Evolutionary conservation across 768 basidiomycete genomes (phyloP).

Genomic region (Amanita exitialis): DNA sequence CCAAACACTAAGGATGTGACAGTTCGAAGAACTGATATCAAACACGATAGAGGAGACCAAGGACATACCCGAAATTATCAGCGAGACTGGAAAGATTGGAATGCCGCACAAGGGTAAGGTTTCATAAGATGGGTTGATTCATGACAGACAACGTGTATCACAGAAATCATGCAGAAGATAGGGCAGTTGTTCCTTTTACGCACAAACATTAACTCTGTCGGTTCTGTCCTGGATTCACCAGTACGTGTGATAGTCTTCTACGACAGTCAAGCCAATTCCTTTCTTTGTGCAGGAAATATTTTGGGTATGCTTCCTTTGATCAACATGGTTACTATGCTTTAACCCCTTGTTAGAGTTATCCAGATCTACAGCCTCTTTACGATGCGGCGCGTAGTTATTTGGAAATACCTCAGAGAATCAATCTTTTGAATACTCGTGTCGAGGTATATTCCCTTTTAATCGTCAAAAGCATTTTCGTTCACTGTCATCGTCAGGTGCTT

Average conservation of each 20-base stretch:
- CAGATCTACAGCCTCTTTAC: slow-evolving; percentile 91
- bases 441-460: slow-evolving; percentile 38
- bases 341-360: slow-evolving; percentile 57
- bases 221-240: slow-evolving; percentile 93
- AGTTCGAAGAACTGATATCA: slow-evolving; percentile 91
- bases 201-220: slow-evolving; percentile 92
- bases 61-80: slow-evolving; percentile 88
- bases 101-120: slow-evolving; percentile 72
- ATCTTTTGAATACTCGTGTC: slow-evolving; percentile 87
- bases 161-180: slow-evolving; percentile 96
- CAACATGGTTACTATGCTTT: not conserved
- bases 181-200: slow-evolving; percentile 89
- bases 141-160: slow-evolving; percentile 8
- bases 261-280: not conserved
- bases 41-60: slow-evolving; percentile 94
- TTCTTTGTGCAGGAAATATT: slow-evolving; percentile 65
- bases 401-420: slow-evolving; percentile 90
- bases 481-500: slow-evolving; percentile 46
- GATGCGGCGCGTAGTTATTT: slow-evolving; percentile 90
- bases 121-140: slow-evolving; percentile 4
- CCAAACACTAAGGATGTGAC: not conserved
- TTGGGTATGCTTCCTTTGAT: slow-evolving; percentile 49
- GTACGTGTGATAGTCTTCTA: slow-evolving; percentile 30
- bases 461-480: not conserved
- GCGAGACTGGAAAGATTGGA: slow-evolving; percentile 91